phyloP scores from a whole-genome alignment of 352 stramenopile genomes.

The Elongisporangium senticosum region DNA sequence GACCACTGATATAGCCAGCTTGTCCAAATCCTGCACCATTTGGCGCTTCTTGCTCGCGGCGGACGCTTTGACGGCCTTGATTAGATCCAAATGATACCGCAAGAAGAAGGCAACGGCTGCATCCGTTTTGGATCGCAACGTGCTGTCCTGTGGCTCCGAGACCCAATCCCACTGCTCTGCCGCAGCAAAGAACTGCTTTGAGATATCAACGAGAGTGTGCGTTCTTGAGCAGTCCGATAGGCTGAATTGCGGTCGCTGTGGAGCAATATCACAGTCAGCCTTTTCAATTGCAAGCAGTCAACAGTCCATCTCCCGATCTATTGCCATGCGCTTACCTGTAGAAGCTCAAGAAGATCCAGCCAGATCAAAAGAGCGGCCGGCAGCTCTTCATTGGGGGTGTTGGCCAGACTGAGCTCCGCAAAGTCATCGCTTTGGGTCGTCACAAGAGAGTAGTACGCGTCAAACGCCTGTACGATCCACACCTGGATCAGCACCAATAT shows the following conservation, averaged over 20 bases:
- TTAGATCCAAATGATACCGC: slow-evolving; percentile 47
- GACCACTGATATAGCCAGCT: slow-evolving; percentile 37
- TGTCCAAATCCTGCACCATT: slow-evolving; percentile 42
- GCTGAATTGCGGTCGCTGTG: slow-evolving; percentile 44
- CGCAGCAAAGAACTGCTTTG: slow-evolving; percentile 42
- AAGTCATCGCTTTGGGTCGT: slow-evolving; percentile 13
- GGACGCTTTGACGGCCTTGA: slow-evolving; percentile 27
- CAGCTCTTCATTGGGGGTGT: slow-evolving; percentile 62
- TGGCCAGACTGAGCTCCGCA: slow-evolving; percentile 33
- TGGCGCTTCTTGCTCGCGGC: slow-evolving; percentile 30
- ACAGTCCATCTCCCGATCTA: too few species aligned
- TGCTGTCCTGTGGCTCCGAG: slow-evolving; percentile 8
- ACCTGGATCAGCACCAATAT: not conserved
- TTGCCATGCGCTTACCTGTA: slow-evolving; percentile 38
- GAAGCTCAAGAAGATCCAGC: slow-evolving; percentile 64
- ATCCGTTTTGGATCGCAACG: slow-evolving; percentile 30
- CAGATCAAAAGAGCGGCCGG: slow-evolving; percentile 54
- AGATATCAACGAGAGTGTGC: slow-evolving; percentile 30
- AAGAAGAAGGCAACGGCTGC: slow-evolving; percentile 61
- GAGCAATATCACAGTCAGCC: slow-evolving; percentile 1
- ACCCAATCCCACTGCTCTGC: slow-evolving; percentile 23
- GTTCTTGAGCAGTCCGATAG: slow-evolving; percentile 36
- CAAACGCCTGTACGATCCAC: slow-evolving; percentile 43
- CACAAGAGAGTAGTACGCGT: slow-evolving; percentile 74
- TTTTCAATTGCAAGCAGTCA: not conserved